Evolutionary conservation across 2,329 filamentous ascomycete species (phyloP), one percentile per base, ranked within the genome.

Genomic region (Nannizziopsis arthrosporioides): DNA sequence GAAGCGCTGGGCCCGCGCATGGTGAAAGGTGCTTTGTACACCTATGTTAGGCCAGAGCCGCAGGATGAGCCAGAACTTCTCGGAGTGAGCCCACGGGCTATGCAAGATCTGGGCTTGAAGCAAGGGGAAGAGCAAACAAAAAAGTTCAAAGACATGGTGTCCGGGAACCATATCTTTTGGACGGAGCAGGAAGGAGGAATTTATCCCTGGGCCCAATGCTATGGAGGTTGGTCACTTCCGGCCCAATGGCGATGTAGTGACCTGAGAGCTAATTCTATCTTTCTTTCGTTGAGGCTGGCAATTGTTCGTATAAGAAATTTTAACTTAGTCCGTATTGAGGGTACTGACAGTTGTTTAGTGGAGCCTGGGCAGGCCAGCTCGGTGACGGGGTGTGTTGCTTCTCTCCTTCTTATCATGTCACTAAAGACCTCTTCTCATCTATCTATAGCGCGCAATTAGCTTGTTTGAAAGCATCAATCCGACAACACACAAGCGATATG

Each of bases 121-220:
- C 65, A 73, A 1, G 78, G 76, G 2, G 84, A 92, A 56, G 79
- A 82, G 41, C 66, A 77, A 42, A 84, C 78, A 0, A 75, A 84
- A 0, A 81, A 85, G 9, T 95, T 96, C 63, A 76, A 77, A 53
- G 74, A 84, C 51, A 73, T 87, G 0, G 84, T 93, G 5, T 80
- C 85, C 0, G 92, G 92, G 2, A 94, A 92, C 62, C 81, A 80
- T 60, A 75, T 95, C 11, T 78, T 84, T 48, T 90, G 88, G 43
- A 77, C 87, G 54, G 77, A 83, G 50, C 75, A 80, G 18, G 70
- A 79, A 50, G 83, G 84, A 15, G 83, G 84, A n/a, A 80, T 92
- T 38, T 98, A 98, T 63, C 90, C 92, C 0, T 98, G 92, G 92
- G 89, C 92, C 30, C 92, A 98, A 68, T 96, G 92, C 69, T 98